Base-by-base conservation (phyloP, 768 basidiomycete species). In the Lyophyllum semitale region DNA sequence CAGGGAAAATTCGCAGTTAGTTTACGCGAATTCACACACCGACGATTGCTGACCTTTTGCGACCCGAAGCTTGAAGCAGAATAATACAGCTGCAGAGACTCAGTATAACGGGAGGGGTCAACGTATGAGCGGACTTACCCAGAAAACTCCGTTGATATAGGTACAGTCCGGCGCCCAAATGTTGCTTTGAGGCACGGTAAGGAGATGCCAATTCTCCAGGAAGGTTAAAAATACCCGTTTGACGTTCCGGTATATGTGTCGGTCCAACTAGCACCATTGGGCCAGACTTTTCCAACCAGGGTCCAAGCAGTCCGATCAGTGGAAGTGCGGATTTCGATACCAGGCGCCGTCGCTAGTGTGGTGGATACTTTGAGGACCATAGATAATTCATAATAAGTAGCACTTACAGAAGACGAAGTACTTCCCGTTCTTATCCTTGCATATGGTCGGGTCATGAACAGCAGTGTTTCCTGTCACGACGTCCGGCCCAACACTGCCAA, bases 61-160 rank as follows among this genome's bases (percentile, higher is more conserved):
- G 77, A 80, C 22, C 81, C 82, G 58, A 83, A 82, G 51, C 73
- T 76, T 4, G 80, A 82, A 1, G 82, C 82, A 4, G 81, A 68
- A 59, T 82, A 83, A 65, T 81, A 83, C 4, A 83, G 66, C 81
- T 82, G 18, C 3, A 18, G 13, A 18, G 38, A 4, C 17, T 40
- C 11, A 40, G 38, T 13, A 40, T 22, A 22, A 22, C 11, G 4
- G 18, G 11, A 5, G 42, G 25, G 9, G 18, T 57, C 20, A 41
- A 11, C 17, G 27, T 38, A 17, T 20, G 45, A 22, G 46, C 12
- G 48, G 40, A 41, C 61, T 60, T 33, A 71, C 73, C 29, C 57
- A 59, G 52, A 70, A 68, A 48, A 67, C 48, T 18, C 66, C 65
- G 29, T 71, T 66, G 42, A 63, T 37, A 42, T 69, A 70, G 35